phyloP scores from a whole-genome alignment of 1,139 yeast genomes.

The Pichia sp. region DNA sequence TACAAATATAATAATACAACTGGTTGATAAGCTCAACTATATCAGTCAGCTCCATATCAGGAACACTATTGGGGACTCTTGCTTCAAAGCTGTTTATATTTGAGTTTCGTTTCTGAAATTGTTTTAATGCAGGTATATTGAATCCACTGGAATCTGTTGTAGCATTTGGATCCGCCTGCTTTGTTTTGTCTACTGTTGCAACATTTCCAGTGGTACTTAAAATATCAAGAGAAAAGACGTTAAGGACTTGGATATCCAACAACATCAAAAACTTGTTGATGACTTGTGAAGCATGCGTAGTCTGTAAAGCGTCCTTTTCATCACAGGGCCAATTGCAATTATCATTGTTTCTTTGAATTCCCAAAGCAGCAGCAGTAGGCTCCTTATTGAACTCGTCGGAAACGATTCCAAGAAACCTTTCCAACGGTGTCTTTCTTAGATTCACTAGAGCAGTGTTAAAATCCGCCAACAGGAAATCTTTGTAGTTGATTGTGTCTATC shows the following conservation, averaged over 20 bases:
- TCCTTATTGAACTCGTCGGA: conserved; percentile 7
- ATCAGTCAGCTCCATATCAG: conserved; percentile 1
- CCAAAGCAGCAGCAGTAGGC: not conserved
- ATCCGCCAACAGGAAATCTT: not conserved
- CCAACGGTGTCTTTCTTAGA: conserved; percentile 2
- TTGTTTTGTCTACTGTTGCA: not conserved
- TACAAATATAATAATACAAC: conserved; percentile 16
- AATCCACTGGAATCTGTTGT: no score
- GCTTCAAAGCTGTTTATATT: no score
- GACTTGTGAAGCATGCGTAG: not conserved
- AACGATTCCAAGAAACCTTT: conserved; percentile 5
- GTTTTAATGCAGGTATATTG: no score
- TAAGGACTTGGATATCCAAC: conserved; percentile 5
- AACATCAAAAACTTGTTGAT: conserved; percentile 3
- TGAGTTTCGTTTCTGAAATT: no score
- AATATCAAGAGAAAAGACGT: not conserved
- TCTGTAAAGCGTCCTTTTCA: not conserved
- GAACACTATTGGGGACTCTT: not conserved
- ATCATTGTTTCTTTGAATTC: not conserved
- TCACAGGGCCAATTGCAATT: not conserved
- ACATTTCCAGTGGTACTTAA: not conserved
- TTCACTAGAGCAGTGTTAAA: not conserved
- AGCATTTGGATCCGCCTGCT: not conserved
- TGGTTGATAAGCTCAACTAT: conserved; percentile 12
- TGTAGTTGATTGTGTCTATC: not conserved